These are phyloP conservation scores for Caloboletus firmus DNA, from an alignment of 1,284 basidiomycete species.

Conservation along the genomic window DNA sequence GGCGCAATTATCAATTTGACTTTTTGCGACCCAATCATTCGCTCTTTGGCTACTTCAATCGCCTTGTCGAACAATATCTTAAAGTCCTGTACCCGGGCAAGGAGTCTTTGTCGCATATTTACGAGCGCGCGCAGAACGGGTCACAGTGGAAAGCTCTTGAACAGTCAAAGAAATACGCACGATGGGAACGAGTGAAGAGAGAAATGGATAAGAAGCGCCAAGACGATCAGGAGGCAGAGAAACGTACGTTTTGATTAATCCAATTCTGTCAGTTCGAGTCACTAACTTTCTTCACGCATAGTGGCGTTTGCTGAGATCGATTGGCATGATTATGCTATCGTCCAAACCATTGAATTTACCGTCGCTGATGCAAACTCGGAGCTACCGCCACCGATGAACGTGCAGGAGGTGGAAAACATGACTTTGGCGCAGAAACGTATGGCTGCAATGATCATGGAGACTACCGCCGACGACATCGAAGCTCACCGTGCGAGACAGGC, in stretches of 20 bases:
- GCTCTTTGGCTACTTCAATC: constrained; percentile 95
- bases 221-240: constrained; percentile 88
- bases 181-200: constrained; percentile 84
- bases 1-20: constrained; percentile 96
- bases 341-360: constrained; percentile 98
- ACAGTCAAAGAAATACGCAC: constrained; percentile 75
- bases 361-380: constrained; percentile 88
- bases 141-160: constrained; percentile 79
- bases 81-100: constrained; percentile 86
- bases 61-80: constrained; percentile 94
- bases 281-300: constrained; percentile 33
- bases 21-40: constrained; percentile 96
- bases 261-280: constrained; percentile 3
- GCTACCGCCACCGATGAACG: constrained; percentile 91
- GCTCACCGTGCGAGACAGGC: constrained; percentile 77
- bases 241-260: constrained; percentile 51
- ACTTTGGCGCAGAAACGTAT: constrained; percentile 96
- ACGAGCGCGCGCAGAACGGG: constrained; percentile 58
- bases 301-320: constrained; percentile 96
- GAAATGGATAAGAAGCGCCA: constrained; percentile 85
- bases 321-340: constrained; percentile 99
- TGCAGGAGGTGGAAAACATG: constrained; percentile 95
- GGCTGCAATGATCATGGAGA: constrained; percentile 98
- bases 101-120: constrained; percentile 71
- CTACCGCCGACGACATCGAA: constrained; percentile 80